Conservation (phyloP, 139 green algal species). For the Eudorina sp. region DNA sequence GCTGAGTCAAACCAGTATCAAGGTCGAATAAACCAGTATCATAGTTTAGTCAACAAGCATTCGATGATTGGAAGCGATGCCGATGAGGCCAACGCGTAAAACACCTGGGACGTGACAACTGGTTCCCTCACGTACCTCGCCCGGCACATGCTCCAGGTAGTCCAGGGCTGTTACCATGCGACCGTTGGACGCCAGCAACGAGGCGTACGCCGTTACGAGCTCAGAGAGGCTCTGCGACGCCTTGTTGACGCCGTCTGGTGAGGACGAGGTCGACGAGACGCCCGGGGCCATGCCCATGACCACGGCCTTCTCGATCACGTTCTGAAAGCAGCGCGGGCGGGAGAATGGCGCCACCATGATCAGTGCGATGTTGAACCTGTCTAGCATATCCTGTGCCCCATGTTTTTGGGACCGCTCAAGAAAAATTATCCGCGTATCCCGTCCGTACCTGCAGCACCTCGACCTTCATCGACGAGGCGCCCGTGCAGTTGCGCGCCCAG, state of each 20-base stretch:
- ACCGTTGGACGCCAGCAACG: constrained; percentile 84
- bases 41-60: too few relatives aligned
- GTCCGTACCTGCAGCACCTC: constrained; percentile 59
- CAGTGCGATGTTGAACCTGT: too few relatives aligned
- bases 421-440: too few relatives aligned
- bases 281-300: constrained; percentile 86
- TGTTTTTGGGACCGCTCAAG: too few relatives aligned
- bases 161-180: constrained; percentile 81
- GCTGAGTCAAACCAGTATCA: too few relatives aligned
- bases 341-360: too few relatives aligned
- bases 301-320: constrained; percentile 95
- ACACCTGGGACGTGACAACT: too few relatives aligned
- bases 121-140: constrained; percentile 45
- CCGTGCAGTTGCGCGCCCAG: constrained; percentile 68
- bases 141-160: constrained; percentile 69
- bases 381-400: too few relatives aligned
- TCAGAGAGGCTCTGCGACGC: constrained; percentile 74
- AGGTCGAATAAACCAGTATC: too few relatives aligned
- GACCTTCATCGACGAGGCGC: constrained; percentile 41
- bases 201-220: constrained; percentile 88
- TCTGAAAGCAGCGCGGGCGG: constrained; percentile 80
- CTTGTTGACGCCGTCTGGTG: constrained; percentile 63
- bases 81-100: too few relatives aligned
- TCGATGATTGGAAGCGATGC: too few relatives aligned
- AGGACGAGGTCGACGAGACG: constrained; percentile 53